Percentiles rank a stretch among this genome's conserved stretches.
phyloP scores from a whole-genome alignment of 768 basidiomycete species.

The Dendrothele bispora region DNA sequence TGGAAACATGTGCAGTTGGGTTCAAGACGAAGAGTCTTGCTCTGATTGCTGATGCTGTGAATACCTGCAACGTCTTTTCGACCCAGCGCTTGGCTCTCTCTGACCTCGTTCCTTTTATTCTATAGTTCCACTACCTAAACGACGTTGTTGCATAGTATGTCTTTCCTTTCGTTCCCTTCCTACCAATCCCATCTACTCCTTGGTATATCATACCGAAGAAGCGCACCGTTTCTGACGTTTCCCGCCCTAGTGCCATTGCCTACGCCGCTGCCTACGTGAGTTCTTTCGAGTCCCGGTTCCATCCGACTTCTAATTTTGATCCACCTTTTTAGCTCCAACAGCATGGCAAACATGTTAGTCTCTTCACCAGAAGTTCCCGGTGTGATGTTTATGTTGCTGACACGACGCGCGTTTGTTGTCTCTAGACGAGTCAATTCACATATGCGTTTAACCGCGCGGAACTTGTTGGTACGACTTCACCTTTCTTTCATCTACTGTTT shows the following conservation, averaged over 20 bases:
- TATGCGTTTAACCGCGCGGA: slow-evolving; percentile 59
- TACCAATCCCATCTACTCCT: too few relatives aligned
- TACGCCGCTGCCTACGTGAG: slow-evolving; percentile 46
- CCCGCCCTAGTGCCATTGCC: slow-evolving; percentile 42
- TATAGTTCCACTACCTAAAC: slow-evolving; percentile 61
- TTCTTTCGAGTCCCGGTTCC: slow-evolving; percentile 1
- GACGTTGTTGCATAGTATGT: slow-evolving; percentile 49
- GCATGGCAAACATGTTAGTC: too few relatives aligned
- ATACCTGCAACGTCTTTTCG: neutral
- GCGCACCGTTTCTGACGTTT: neutral
- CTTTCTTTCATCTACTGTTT: too few relatives aligned
- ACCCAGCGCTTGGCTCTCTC: slow-evolving; percentile 2
- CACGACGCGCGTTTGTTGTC: too few relatives aligned
- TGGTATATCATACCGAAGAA: neutral
- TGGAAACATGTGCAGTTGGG: slow-evolving; percentile 36
- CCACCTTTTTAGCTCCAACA: slow-evolving; percentile 36
- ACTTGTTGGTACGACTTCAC: slow-evolving; percentile 53
- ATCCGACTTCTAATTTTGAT: neutral
- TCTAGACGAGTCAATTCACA: slow-evolving; percentile 48
- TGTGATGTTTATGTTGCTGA: too few relatives aligned
- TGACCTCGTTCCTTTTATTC: slow-evolving; percentile 11
- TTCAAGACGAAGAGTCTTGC: slow-evolving; percentile 56
- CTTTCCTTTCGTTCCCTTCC: neutral
- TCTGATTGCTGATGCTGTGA: slow-evolving; percentile 55
- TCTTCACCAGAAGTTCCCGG: too few relatives aligned